Evolutionary conservation across 257 asterid genomes (phyloP).

Genomic region (Petrea volubilis): DNA sequence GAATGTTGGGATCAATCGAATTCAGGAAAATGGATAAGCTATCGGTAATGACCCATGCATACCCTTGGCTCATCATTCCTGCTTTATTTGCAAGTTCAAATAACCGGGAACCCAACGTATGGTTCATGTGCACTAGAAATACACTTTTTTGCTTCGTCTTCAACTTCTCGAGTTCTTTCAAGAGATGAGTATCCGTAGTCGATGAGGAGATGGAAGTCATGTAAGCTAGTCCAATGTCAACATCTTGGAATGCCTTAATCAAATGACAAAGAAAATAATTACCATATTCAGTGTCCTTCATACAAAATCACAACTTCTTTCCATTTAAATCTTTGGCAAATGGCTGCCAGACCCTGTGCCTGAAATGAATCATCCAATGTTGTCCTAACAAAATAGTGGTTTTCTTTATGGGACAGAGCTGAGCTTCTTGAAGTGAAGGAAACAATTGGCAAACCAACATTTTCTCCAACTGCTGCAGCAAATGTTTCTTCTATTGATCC

Average conservation of each 20-base stretch:
- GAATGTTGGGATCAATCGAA: conserved; percentile 25
- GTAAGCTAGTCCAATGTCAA: conserved; percentile 16
- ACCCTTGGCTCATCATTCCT: conserved; percentile 48
- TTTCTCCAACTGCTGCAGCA: conserved; percentile 28
- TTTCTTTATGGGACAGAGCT: background rate
- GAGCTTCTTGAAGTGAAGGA: conserved; percentile 29
- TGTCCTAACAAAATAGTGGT: conserved; percentile 20
- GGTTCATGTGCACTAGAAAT: conserved; percentile 46
- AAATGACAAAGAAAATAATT: conserved; percentile 32
- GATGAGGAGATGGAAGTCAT: conserved; percentile 29
- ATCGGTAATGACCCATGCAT: conserved; percentile 57
- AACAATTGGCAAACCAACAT: conserved; percentile 27
- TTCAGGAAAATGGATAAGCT: conserved; percentile 46
- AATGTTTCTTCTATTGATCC: conserved; percentile 24
- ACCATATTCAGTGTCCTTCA: conserved; percentile 41
- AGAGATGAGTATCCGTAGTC: conserved; percentile 7
- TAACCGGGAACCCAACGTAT: conserved; percentile 35
- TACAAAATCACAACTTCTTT: conserved; percentile 31
- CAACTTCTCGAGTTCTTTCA: conserved; percentile 23
- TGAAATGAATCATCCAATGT: conserved; percentile 30
- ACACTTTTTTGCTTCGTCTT: conserved; percentile 31
- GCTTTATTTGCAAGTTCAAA: conserved; percentile 28
- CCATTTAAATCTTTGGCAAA: conserved; percentile 48
- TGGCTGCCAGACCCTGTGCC: conserved; percentile 40
- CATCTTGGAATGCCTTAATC: conserved; percentile 29